phyloP scores from a whole-genome alignment of 305 asterid species.

The Rubia balearica region DNA sequence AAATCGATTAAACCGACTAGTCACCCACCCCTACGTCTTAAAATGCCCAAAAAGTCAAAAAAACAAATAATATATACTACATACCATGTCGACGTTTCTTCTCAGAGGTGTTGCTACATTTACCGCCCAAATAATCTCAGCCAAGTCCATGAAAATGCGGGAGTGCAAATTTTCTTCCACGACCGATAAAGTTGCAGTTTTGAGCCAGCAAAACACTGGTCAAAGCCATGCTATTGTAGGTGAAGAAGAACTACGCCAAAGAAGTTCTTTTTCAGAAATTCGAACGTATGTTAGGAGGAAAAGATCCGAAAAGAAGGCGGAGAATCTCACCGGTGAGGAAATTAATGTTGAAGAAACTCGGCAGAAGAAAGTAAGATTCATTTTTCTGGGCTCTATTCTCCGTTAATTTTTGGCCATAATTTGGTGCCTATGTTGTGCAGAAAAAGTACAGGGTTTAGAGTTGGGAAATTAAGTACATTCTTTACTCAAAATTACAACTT shows the following conservation, averaged over 20 bases:
- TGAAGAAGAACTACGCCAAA: conserved; percentile 22
- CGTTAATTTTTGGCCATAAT: not conserved
- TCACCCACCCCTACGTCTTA: not conserved
- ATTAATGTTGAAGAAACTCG: conserved; percentile 26
- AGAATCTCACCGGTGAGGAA: conserved; percentile 27
- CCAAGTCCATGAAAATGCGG: conserved; percentile 23
- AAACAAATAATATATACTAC: no score
- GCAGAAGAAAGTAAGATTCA: conserved; percentile 31
- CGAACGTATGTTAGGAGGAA: conserved; percentile 61
- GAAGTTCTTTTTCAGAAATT: conserved; percentile 29
- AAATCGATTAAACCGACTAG: no score
- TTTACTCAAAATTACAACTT: conserved; percentile 4
- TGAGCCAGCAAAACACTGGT: conserved; percentile 34
- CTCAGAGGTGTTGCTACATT: conserved; percentile 18
- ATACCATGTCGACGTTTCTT: conserved; percentile 27
- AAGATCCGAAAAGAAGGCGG: conserved; percentile 34
- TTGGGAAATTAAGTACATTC: not conserved
- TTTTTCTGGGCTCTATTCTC: not conserved
- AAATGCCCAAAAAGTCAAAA: no score
- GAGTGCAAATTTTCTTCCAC: conserved; percentile 12
- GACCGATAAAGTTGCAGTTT: conserved; percentile 18
- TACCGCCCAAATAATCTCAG: conserved; percentile 21
- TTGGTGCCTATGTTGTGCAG: not conserved
- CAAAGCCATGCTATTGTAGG: conserved; percentile 29
- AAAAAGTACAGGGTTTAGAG: not conserved